Conservation (phyloP, 2,329 filamentous ascomycete genomes). For the Pezicula rhizophila region DNA sequence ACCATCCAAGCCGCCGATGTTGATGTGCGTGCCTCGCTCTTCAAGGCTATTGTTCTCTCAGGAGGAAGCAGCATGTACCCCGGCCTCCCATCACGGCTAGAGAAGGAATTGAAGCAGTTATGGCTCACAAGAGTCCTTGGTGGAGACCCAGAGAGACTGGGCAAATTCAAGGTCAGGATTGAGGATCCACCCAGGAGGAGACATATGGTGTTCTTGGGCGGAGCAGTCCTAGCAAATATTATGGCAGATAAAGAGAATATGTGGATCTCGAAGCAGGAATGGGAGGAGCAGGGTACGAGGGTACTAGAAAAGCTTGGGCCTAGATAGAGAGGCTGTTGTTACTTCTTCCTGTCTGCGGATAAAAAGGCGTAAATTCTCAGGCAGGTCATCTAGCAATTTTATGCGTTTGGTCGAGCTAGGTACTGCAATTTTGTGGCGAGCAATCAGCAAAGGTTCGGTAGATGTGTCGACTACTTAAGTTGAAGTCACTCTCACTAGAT, state of each 20-base stretch:
- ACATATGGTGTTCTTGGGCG: conserved; percentile 99
- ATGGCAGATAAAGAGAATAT: conserved; percentile 99
- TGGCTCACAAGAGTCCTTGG: conserved; percentile 90
- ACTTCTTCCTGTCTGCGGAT: not conserved
- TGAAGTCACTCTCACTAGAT: too few species aligned
- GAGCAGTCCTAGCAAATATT: conserved; percentile 94
- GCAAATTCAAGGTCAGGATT: conserved; percentile 99
- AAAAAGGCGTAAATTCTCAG: too few species aligned
- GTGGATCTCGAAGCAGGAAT: conserved; percentile 98
- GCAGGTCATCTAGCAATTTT: not conserved
- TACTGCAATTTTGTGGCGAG: too few species aligned
- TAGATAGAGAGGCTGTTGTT: conserved; percentile 44
- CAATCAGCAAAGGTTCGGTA: too few species aligned
- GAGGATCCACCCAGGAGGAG: conserved; percentile 92
- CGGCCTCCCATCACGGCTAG: conserved; percentile 83
- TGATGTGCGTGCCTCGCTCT: conserved; percentile 86
- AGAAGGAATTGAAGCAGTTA: conserved; percentile 98
- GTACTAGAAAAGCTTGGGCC: conserved; percentile 90
- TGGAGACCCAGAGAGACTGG: conserved; percentile 86
- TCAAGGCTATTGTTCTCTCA: conserved; percentile 95
- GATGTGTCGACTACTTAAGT: too few species aligned
- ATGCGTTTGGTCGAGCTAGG: not conserved
- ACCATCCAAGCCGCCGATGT: conserved; percentile 96
- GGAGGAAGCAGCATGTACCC: conserved; percentile 99
- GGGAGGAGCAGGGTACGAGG: conserved; percentile 84